Percentiles rank a stretch among this genome's conserved stretches.
Conservation (phyloP, 2,329 filamentous ascomycete species). For the Byssothecium circinans region DNA sequence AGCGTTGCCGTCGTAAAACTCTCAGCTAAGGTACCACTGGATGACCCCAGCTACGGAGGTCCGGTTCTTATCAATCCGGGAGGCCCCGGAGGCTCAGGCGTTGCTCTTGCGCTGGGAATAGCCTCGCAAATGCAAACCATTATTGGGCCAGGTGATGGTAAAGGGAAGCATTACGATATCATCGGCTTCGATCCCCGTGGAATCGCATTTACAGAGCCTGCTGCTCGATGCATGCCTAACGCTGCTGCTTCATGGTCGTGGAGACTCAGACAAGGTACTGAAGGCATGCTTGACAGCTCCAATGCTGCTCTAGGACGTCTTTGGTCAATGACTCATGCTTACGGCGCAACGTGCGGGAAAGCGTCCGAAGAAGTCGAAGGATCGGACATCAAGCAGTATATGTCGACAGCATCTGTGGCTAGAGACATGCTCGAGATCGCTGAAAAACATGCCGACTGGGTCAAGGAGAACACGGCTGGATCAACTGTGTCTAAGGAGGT, state of each 20-base stretch:
- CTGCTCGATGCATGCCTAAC: constrained; percentile 39
- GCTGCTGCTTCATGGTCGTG: constrained; percentile 37
- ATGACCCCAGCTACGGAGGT: constrained; percentile 45
- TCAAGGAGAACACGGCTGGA: constrained; percentile 12
- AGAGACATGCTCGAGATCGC: constrained; percentile 54
- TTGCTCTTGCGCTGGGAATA: constrained; percentile 27
- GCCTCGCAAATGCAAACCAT: constrained; percentile 31
- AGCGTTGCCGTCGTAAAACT: constrained; percentile 38
- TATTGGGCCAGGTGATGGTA: constrained; percentile 27
- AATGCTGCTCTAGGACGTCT: constrained; percentile 47
- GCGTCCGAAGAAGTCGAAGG: constrained; percentile 27
- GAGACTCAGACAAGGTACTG: constrained; percentile 39
- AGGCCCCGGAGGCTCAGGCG: constrained; percentile 48
- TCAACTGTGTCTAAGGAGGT: constrained; percentile 1
- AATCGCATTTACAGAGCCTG: constrained; percentile 41
- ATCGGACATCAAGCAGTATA: constrained; percentile 46
- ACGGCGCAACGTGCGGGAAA: constrained; percentile 32
- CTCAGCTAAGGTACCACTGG: constrained; percentile 37
- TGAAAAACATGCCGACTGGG: constrained; percentile 47
- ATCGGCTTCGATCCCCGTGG: constrained; percentile 51
- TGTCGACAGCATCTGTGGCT: constrained; percentile 52
- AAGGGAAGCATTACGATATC: constrained; percentile 46
- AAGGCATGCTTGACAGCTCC: constrained; percentile 46
- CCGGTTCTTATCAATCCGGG: constrained; percentile 49
- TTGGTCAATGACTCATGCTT: constrained; percentile 47